Percentiles rank a stretch among this genome's conserved stretches.
phyloP scores from a whole-genome alignment of 441 rosid genomes.

The Omphalea diandra region DNA sequence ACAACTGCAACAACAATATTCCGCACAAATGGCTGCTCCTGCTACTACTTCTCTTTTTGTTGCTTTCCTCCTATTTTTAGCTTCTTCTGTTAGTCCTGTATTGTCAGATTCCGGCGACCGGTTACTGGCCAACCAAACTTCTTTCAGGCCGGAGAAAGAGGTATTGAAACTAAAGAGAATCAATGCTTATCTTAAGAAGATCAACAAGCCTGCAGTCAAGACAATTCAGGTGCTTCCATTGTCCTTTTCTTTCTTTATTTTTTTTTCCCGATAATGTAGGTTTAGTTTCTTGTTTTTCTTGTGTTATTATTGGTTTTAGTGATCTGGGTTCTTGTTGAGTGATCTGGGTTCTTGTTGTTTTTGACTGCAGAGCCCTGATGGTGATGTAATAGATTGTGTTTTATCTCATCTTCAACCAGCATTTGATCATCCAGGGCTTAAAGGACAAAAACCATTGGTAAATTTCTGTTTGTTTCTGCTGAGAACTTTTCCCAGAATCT shows the following conservation, averaged over 20 bases:
- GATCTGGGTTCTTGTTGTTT: constrained; percentile 18
- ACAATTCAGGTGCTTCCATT: constrained; percentile 61
- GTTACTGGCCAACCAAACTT: constrained; percentile 45
- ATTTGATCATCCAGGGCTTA: constrained; percentile 78
- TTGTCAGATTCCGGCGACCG: constrained; percentile 35
- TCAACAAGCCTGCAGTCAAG: constrained; percentile 86
- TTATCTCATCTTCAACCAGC: constrained; percentile 79
- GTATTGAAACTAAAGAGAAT: constrained; percentile 45
- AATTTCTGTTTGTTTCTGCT: background rate
- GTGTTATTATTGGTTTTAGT: background rate
- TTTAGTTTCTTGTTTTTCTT: background rate
- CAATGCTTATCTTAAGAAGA: constrained; percentile 58
- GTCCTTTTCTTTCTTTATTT: background rate
- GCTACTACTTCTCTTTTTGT: constrained; percentile 36
- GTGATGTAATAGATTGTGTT: constrained; percentile 83
- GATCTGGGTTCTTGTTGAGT: constrained; percentile 10
- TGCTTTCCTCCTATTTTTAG: constrained; percentile 42
- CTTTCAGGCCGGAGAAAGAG: constrained; percentile 48
- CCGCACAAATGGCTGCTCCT: constrained; percentile 44
- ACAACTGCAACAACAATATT: constrained; percentile 26
- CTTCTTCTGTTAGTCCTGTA: constrained; percentile 39
- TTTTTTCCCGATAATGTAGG: background rate
- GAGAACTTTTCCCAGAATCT: constrained; percentile 1
- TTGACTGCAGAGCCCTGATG: constrained; percentile 76
- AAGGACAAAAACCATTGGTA: constrained; percentile 77